Conservation (phyloP, 345 rosid genomes). For the Physaria fendleri region DNA sequence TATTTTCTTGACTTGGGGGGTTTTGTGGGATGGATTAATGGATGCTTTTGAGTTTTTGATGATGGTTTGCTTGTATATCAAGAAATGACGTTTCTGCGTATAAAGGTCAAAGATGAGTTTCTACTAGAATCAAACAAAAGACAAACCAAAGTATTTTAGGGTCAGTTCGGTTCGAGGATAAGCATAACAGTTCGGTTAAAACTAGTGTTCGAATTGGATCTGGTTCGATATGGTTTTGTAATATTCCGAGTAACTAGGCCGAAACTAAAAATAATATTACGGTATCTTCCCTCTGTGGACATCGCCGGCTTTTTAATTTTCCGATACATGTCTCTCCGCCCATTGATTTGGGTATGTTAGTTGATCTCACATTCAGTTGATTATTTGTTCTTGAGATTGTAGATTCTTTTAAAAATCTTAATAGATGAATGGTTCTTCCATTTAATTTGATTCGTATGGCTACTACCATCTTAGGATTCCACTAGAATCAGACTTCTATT, state of each 20-base stretch:
- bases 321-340: too few relatives aligned
- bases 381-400: background rate
- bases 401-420: background rate
- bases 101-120: conserved; percentile 10
- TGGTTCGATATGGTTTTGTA: too few relatives aligned
- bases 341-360: background rate
- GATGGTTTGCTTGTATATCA: conserved; percentile 18
- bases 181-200: background rate
- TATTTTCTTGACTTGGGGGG: background rate
- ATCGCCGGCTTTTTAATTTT: too few relatives aligned
- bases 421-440: background rate
- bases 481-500: background rate
- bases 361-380: background rate
- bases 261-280: too few relatives aligned
- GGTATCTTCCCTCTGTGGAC: background rate
- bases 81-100: conserved; percentile 21
- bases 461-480: background rate
- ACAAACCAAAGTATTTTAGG: background rate
- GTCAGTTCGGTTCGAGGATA: background rate
- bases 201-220: too few relatives aligned
- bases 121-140: background rate
- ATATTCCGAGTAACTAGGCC: too few relatives aligned
- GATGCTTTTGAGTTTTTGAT: conserved; percentile 15
- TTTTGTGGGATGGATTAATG: conserved; percentile 17
- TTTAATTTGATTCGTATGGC: background rate